Conservation (phyloP, 2,329 filamentous ascomycete genomes). For the Chaetomium globosum region DNA sequence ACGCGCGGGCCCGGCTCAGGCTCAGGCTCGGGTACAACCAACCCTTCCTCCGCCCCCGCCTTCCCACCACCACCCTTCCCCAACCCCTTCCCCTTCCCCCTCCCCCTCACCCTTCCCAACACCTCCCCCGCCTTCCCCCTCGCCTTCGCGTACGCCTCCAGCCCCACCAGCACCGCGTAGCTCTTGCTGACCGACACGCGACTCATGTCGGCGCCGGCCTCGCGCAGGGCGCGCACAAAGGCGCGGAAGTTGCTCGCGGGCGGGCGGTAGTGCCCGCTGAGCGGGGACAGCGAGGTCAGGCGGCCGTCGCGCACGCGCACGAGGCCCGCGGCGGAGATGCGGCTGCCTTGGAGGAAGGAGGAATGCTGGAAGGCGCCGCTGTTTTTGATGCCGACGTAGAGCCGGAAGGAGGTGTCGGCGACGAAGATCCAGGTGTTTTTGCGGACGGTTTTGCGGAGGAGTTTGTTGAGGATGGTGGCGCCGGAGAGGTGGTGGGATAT, state of each 20-base stretch:
- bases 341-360: constrained; percentile 80
- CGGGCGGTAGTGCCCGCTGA: constrained; percentile 81
- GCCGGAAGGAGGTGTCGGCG: constrained; percentile 77
- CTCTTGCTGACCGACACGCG: constrained; percentile 77
- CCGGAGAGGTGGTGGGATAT: constrained; percentile 67
- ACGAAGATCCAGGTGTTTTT: constrained; percentile 96
- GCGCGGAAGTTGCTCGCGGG: constrained; percentile 80
- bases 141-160: constrained; percentile 68
- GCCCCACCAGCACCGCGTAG: constrained; percentile 78
- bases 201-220: constrained; percentile 75
- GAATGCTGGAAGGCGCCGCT: constrained; percentile 88
- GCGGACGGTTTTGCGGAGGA: constrained; percentile 76
- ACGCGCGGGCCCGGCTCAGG: too few species aligned
- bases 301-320: constrained; percentile 84
- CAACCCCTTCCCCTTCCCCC: constrained; percentile 12
- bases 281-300: constrained; percentile 69
- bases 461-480: constrained; percentile 73
- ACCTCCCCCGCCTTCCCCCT: constrained; percentile 30
- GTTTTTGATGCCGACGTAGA: constrained; percentile 90
- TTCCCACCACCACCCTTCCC: background rate
- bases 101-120: constrained; percentile 24
- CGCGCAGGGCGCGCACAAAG: constrained; percentile 73
- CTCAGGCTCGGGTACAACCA: constrained; percentile 1
- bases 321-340: constrained; percentile 79
- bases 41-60: constrained; percentile 19